phyloP scores from a whole-genome alignment of 768 basidiomycete genomes.

The Pulveroboletus sp. region DNA sequence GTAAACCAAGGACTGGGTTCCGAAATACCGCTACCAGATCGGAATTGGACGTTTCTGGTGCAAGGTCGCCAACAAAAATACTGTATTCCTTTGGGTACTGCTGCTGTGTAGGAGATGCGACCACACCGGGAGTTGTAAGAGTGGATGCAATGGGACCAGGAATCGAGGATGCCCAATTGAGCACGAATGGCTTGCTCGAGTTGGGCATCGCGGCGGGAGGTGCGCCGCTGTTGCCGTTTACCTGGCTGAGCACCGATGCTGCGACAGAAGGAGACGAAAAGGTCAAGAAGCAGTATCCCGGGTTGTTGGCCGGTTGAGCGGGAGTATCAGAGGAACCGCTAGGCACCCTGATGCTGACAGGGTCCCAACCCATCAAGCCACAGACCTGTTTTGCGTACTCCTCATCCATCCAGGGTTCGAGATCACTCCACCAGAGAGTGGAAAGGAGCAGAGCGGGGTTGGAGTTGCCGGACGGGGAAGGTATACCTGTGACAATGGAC shows the following conservation, averaged over 20 bases:
- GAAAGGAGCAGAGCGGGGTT: constrained; percentile 39
- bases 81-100: constrained; percentile 84
- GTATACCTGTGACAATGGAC: constrained; percentile 9
- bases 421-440: constrained; percentile 81
- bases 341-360: constrained; percentile 68
- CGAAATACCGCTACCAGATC: constrained; percentile 92
- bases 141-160: constrained; percentile 33
- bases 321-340: constrained; percentile 52
- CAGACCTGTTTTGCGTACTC: constrained; percentile 90
- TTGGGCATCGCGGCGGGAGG: constrained; percentile 74
- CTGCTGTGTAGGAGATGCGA: constrained; percentile 36
- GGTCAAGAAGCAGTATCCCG: constrained; percentile 84
- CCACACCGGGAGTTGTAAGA: constrained; percentile 25
- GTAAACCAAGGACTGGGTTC: constrained; percentile 80
- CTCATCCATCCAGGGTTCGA: constrained; percentile 98
- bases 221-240: constrained; percentile 43
- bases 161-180: constrained; percentile 66
- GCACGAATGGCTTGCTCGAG: constrained; percentile 72
- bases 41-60: constrained; percentile 90
- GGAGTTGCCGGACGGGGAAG: constrained; percentile 25
- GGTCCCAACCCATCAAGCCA: constrained; percentile 82
- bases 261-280: constrained; percentile 72
- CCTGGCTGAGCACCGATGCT: constrained; percentile 63
- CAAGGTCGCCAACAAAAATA: constrained; percentile 92
- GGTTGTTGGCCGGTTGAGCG: constrained; percentile 72